A percentile compares a stretch with the other conserved stretches of the same genome.
Conservation (phyloP, 768 basidiomycete species). For the Boletus subcaerulescens region DNA sequence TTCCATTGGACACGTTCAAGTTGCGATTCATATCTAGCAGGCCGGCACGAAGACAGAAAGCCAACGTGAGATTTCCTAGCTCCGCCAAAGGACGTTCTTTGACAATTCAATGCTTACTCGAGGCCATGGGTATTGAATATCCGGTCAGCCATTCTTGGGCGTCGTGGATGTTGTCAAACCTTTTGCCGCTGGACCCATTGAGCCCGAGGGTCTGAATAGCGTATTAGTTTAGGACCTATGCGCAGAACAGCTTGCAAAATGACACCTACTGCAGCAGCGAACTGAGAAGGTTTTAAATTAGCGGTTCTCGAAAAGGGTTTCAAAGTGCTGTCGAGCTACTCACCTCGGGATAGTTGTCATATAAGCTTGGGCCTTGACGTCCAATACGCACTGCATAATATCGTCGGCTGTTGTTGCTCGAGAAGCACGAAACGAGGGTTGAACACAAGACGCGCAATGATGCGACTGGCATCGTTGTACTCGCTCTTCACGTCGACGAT, state of each 20-base stretch:
- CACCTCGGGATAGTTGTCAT: constrained; percentile 29
- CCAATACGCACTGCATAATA: constrained; percentile 38
- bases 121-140: constrained; percentile 3
- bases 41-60: neutral
- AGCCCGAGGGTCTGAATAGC: constrained; percentile 25
- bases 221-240: neutral
- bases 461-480: no score
- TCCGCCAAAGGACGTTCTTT: neutral
- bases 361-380: constrained; percentile 32
- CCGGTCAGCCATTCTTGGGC: constrained; percentile 24
- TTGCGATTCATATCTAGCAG: constrained; percentile 20
- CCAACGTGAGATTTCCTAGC: neutral
- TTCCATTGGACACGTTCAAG: constrained; percentile 11
- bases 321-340: constrained; percentile 1
- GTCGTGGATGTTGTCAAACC: constrained; percentile 30
- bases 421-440: neutral
- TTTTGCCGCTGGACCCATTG: constrained; percentile 33
- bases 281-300: constrained; percentile 13
- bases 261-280: constrained; percentile 22
- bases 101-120: constrained; percentile 15
- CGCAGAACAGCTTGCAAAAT: neutral
- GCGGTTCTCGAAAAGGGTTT: neutral
- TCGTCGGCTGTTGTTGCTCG: constrained; percentile 9
- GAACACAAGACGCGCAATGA: no score
- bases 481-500: no score